These are phyloP conservation scores for Atalantia buxifolia DNA, from an alignment of 345 rosid genomes.

Conservation along the genomic window DNA sequence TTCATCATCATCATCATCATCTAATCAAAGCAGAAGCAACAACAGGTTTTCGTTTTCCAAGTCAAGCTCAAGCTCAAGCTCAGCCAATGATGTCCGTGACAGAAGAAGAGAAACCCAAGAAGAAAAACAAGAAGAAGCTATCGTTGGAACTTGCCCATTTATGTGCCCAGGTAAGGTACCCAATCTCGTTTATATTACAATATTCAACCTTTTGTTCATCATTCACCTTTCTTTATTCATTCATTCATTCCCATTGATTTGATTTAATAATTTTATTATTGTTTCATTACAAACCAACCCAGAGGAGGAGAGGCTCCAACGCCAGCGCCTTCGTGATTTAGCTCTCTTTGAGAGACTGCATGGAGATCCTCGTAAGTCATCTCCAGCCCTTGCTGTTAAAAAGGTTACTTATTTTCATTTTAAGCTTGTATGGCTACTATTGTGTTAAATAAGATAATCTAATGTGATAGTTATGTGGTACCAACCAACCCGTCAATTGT, in stretches of 20 bases:
- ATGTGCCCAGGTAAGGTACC: conserved; percentile 77
- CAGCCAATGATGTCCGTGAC: not conserved
- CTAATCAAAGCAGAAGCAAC: not conserved
- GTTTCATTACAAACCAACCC: not conserved
- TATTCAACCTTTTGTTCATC: not conserved
- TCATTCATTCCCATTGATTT: too few relatives aligned
- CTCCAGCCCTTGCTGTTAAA: conserved; percentile 70
- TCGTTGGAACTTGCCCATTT: conserved; percentile 74
- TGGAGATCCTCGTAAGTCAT: conserved; percentile 73
- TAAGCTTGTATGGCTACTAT: not conserved
- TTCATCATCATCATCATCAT: not conserved
- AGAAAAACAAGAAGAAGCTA: conserved; percentile 13
- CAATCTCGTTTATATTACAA: too few relatives aligned
- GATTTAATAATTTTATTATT: too few relatives aligned
- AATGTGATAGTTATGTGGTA: not conserved
- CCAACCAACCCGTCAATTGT: not conserved
- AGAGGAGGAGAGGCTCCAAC: conserved; percentile 72
- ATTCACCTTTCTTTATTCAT: not conserved
- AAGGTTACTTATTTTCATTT: conserved; percentile 40
- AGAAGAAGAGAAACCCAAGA: not conserved
- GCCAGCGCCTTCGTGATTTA: conserved; percentile 75
- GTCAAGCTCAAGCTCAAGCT: not conserved
- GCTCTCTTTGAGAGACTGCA: conserved; percentile 77
- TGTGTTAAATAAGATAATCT: not conserved
- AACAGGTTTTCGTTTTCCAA: not conserved